These are phyloP conservation scores for Hygrocybe coccinea DNA, from an alignment of 768 basidiomycete genomes.

Conservation along the genomic window DNA sequence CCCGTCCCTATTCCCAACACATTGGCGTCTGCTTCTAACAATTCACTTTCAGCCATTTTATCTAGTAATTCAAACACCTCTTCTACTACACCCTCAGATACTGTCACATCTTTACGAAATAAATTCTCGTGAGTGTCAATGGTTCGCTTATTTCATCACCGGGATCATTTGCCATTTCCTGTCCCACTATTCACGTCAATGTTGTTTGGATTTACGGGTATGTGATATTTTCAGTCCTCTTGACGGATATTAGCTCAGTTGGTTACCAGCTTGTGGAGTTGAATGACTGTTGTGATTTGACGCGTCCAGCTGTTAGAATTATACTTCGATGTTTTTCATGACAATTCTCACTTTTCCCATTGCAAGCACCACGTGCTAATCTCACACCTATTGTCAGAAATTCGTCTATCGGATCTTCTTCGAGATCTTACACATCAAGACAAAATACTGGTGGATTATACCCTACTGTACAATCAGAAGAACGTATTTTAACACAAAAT, in stretches of 20 bases:
- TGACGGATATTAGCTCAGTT: too few species aligned
- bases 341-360: too few species aligned
- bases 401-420: conserved; percentile 10
- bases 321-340: too few species aligned
- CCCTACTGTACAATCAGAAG: conserved; percentile 1
- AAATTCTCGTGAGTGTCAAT: conserved; percentile 41
- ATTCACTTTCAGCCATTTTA: background rate
- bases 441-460: conserved; percentile 9
- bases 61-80: conserved; percentile 3
- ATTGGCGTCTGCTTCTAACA: conserved; percentile 1
- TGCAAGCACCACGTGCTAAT: background rate
- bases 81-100: conserved; percentile 17
- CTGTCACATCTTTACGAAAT: conserved; percentile 41
- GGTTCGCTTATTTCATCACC: background rate
- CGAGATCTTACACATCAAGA: conserved; percentile 12
- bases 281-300: too few species aligned
- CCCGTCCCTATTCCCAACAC: conserved; percentile 30
- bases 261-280: too few species aligned
- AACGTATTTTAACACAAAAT: background rate
- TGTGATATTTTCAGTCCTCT: too few species aligned
- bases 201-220: too few species aligned
- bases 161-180: background rate
- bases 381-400: background rate
- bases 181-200: background rate
- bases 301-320: too few species aligned